These are phyloP conservation scores for Auriscalpium microsporum DNA, from an alignment of 768 basidiomycete species.

Conservation along the genomic window DNA sequence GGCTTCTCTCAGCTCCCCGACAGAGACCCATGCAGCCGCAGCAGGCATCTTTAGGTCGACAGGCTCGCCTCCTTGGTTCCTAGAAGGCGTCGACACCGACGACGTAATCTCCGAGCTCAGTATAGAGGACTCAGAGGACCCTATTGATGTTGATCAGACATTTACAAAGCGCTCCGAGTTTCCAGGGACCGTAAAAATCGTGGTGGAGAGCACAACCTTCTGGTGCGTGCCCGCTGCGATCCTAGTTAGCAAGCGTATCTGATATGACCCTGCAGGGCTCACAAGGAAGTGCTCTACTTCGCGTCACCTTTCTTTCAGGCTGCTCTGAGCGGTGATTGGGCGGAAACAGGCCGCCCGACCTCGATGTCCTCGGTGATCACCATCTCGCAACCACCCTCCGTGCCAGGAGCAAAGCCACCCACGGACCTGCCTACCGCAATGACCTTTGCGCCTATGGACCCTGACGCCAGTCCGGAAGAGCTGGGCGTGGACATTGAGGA, in stretches of 20 bases:
- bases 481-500: constrained; percentile 29
- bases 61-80: constrained; percentile 70
- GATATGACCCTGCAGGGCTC: constrained; percentile 47
- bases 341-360: constrained; percentile 73
- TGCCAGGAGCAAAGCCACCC: constrained; percentile 41
- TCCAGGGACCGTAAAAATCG: constrained; percentile 85
- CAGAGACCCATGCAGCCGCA: constrained; percentile 83
- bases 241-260: constrained; percentile 1
- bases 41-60: constrained; percentile 78
- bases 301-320: constrained; percentile 95
- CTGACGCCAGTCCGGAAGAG: constrained; percentile 40
- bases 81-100: constrained; percentile 65
- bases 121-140: constrained; percentile 50
- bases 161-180: constrained; percentile 61
- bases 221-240: constrained; percentile 48
- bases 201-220: constrained; percentile 84
- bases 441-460: constrained; percentile 51
- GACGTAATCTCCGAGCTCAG: constrained; percentile 63
- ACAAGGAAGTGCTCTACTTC: constrained; percentile 86
- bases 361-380: constrained; percentile 81
- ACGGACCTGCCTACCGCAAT: constrained; percentile 42
- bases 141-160: constrained; percentile 74
- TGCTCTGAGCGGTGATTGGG: constrained; percentile 85
- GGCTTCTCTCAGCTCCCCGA: constrained; percentile 75
- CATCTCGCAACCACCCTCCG: constrained; percentile 63